Evolutionary conservation across 2,329 filamentous ascomycete genomes (phyloP), one percentile per base, ranked within the genome.

Genomic region (Incumbomyces lentus): DNA sequence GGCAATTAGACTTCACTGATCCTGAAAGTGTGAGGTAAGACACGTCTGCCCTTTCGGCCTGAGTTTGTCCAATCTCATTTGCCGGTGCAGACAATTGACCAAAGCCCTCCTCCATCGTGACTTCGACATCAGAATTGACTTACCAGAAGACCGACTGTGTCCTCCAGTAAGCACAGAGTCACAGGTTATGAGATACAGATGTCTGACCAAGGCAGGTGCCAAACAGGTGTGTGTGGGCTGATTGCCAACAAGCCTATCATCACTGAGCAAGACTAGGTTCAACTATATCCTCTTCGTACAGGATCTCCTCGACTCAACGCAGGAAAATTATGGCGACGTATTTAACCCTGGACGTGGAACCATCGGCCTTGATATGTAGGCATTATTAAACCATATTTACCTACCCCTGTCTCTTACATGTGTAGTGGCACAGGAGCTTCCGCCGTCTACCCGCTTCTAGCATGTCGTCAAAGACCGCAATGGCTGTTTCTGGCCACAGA

Each of bases 201-300:
- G 10, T 33, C 36, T 29, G 36, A 26, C 22, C 22, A 8, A 26
- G 19, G 19, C 44, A 72, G 67, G 63, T 72, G 4, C 69, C 69
- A 3, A 70, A 70, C 49, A 66, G 69, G 69, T 71, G 55, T 17
- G 36, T n/a, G 35, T 16, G 8, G 11, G 7, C 37, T 19, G 13
- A 40, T 14, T 40, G 6, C 7, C 18, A 40, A 22, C 11, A 18
- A n/a, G 38, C 38, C 29, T 26, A 26, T 26, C 22, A 26, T 5
- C 22, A 16, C 17, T 29, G 8, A 14, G 26, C 35, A 16, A 35
- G 78, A 31, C 77, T 50, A 79, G 88, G 41, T 82, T 93, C 63
- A 92, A 90, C 59, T 98, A 98, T 62, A 78, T 96, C 16, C 69
- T 89, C 7, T 96, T 89, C 88, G 69, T 96, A 1, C 87, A 94